Conservation (phyloP, 2,329 filamentous ascomycete genomes). For the Monilinia polystroma region DNA sequence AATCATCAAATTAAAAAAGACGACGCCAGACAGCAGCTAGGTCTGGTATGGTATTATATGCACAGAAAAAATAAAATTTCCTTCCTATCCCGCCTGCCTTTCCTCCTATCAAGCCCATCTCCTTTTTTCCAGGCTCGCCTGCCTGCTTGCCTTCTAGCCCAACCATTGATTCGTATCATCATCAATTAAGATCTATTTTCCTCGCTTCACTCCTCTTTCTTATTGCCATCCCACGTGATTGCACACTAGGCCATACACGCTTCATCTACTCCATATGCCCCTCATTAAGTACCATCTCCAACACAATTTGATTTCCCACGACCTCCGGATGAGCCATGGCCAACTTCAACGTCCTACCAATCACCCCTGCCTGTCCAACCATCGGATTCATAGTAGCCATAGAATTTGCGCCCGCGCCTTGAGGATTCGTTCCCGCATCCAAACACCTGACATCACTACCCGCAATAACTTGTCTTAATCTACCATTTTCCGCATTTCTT, state of each 20-base stretch:
- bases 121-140: slow-evolving; percentile 5
- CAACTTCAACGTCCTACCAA: slow-evolving; percentile 80
- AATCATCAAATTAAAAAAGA: background rate
- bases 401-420: slow-evolving; percentile 51
- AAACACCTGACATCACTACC: slow-evolving; percentile 87
- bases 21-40: background rate
- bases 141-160: background rate
- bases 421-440: slow-evolving; percentile 68
- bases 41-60: slow-evolving; percentile 17
- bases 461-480: slow-evolving; percentile 89
- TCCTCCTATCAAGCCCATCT: background rate
- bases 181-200: background rate
- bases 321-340: slow-evolving; percentile 92
- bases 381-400: slow-evolving; percentile 30
- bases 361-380: slow-evolving; percentile 39
- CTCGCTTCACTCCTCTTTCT: background rate
- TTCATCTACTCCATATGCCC: slow-evolving; percentile 54
- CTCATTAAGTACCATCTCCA: slow-evolving; percentile 91
- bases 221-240: background rate
- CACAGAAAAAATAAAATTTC: slow-evolving; percentile 4
- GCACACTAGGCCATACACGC: background rate
- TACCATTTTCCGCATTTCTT: slow-evolving; percentile 91
- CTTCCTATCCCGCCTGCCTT: background rate
- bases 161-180: slow-evolving; percentile 6
- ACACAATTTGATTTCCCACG: slow-evolving; percentile 78